Evolutionary conservation across 2,329 filamentous ascomycete species (phyloP).

Genomic region (Beauveria rudraprayagi): DNA sequence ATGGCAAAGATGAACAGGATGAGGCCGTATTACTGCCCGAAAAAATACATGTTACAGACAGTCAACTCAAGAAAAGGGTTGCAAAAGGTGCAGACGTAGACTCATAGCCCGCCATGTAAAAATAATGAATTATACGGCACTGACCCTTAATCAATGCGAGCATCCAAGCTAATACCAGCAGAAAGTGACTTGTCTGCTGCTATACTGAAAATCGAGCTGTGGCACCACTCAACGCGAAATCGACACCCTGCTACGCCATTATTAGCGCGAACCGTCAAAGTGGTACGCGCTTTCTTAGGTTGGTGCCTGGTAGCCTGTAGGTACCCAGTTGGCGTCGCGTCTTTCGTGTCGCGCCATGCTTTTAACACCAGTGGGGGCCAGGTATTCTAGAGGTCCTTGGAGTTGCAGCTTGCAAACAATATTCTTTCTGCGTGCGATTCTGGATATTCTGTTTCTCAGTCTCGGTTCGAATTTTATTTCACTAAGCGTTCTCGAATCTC

Average conservation of each 20-base stretch:
- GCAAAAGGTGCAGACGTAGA: not conserved
- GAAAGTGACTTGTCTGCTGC: not conserved
- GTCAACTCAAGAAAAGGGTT: not conserved
- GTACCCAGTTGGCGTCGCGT: constrained; percentile 6
- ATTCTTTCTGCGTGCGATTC: not conserved
- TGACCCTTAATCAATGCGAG: not conserved
- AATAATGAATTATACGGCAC: not conserved
- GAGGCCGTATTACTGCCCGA: constrained; percentile 19
- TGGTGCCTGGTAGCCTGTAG: not conserved
- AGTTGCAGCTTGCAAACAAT: not conserved
- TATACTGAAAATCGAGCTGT: not conserved
- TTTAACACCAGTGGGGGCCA: not conserved
- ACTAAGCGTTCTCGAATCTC: not conserved
- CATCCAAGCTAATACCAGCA: not conserved
- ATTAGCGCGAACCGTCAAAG: not conserved
- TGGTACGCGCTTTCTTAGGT: constrained; percentile 7
- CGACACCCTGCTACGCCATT: not conserved
- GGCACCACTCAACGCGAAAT: constrained; percentile 6
- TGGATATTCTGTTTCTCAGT: not conserved
- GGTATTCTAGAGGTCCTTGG: not conserved
- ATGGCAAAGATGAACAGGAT: constrained; percentile 19
- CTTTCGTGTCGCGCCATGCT: constrained; percentile 2
- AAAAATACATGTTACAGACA: constrained; percentile 14
- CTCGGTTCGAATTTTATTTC: not conserved
- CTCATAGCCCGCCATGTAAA: not conserved